Evolutionary conservation across 768 basidiomycete species (phyloP), one percentile per base, ranked within the genome.

Genomic region (Auricularia sp.): DNA sequence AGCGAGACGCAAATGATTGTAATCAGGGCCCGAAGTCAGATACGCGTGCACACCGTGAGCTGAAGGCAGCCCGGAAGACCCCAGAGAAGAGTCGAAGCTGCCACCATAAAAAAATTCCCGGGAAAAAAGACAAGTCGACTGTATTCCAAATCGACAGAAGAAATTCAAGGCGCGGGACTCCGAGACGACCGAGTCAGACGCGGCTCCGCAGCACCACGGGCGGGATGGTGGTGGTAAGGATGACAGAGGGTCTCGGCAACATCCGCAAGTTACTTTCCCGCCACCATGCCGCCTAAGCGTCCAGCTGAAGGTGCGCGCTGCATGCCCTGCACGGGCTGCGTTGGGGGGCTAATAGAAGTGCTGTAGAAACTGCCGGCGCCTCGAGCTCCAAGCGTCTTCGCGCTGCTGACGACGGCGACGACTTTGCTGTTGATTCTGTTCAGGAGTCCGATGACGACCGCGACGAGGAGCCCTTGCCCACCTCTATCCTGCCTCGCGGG

Each of bases 341-440:
- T 47, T 24, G 59, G 54, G 39, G 39, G 14, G 21, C 56, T 33
- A 29, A 33, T 59, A 65, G 13, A 14, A 6, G 62, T 33, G n/a
- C 24, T 29, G 7, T 47, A 47, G 47, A 65, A 61, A 63, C 70
- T 33, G 63, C 68, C 8, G 70, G 69, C 10, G 44, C 69, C 4
- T 73, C 77, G 18, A 71, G 73, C 11, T 70, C 72, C 51, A 81
- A 82, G 70, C 76, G 79, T 47, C 68, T 71, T 36, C 81, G 80
- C 71, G 80, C 73, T 45, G 39, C 39, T 14, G 76, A 76, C 37
- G 78, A 77, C 59, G 80, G 83, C 47, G 77, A 82, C 33, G 81
- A 81, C n/a, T 86, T 87, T 42, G 83, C 85, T 67, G 67, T 85
- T 34, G 81, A 86, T 56, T 77, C 83, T 39, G 81, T 79, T 70